Conservation (phyloP, 495 filamentous ascomycete genomes). For the Tetracladium setigerum region DNA sequence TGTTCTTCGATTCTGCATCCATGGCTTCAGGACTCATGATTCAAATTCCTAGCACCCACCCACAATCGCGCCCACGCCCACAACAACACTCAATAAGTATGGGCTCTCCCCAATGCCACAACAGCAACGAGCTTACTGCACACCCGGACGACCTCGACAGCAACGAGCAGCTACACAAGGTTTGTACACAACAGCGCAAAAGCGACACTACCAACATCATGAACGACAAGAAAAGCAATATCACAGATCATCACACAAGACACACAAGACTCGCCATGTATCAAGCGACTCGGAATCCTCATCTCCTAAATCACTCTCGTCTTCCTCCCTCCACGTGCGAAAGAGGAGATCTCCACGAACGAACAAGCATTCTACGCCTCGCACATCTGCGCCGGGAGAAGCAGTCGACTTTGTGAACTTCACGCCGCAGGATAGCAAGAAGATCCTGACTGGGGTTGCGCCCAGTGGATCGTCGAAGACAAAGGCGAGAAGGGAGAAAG, state of each 20-base stretch:
- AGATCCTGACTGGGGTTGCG: conserved; percentile 85
- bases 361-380: not conserved
- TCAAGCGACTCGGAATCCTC: too few relatives aligned
- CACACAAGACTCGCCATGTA: too few relatives aligned
- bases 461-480: conserved; percentile 89
- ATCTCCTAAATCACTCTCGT: not conserved
- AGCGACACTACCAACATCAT: not conserved
- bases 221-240: not conserved
- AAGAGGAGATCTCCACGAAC: conserved; percentile 9
- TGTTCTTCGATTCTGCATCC: conserved; percentile 1
- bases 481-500: conserved; percentile 81
- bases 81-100: conserved; percentile 6
- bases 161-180: not conserved
- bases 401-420: conserved; percentile 81
- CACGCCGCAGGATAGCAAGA: conserved; percentile 71
- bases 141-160: not conserved
- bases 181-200: not conserved
- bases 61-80: not conserved
- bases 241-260: not conserved
- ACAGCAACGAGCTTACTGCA: conserved; percentile 5
- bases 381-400: conserved; percentile 17
- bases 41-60: conserved; percentile 11
- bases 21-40: conserved; percentile 19
- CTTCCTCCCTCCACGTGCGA: conserved; percentile 4
- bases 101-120: conserved; percentile 1